Conservation (phyloP, 73 alveolate species). For the Paramecium primaurelia region DNA sequence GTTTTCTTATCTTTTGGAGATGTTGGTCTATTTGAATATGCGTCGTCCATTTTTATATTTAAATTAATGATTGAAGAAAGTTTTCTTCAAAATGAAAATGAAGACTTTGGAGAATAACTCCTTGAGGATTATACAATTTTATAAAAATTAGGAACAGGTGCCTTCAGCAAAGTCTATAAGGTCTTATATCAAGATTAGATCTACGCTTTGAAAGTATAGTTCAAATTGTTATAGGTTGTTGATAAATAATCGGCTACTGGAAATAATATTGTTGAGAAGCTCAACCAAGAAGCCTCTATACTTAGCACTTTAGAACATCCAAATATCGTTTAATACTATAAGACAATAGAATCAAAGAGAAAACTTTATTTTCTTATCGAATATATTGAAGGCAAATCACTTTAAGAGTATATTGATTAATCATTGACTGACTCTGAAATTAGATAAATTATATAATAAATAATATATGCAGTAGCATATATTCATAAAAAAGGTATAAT, state of each 20-base stretch:
- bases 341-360: conserved; percentile 32
- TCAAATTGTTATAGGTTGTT: not conserved
- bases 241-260: conserved; percentile 35
- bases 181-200: not conserved
- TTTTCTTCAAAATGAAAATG: conserved; percentile 6
- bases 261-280: not conserved
- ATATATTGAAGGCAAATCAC: not conserved
- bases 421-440: conserved; percentile 22
- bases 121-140: not conserved
- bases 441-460: not conserved
- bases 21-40: conserved; percentile 42
- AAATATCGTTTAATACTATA: not conserved
- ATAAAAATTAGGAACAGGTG: conserved; percentile 14
- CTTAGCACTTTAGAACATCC: not conserved
- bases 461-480: not conserved
- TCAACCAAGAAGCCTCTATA: not conserved
- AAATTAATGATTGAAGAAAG: conserved; percentile 13
- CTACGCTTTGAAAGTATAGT: conserved; percentile 11
- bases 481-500: conserved; percentile 59
- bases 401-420: not conserved
- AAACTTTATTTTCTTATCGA: conserved; percentile 24
- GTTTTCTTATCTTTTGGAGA: conserved; percentile 13
- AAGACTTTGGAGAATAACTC: not conserved
- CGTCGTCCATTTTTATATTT: conserved; percentile 49
- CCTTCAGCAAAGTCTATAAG: conserved; percentile 2